phyloP scores from a whole-genome alignment of 139 green algal genomes.

The Spirogloea muscicola region DNA sequence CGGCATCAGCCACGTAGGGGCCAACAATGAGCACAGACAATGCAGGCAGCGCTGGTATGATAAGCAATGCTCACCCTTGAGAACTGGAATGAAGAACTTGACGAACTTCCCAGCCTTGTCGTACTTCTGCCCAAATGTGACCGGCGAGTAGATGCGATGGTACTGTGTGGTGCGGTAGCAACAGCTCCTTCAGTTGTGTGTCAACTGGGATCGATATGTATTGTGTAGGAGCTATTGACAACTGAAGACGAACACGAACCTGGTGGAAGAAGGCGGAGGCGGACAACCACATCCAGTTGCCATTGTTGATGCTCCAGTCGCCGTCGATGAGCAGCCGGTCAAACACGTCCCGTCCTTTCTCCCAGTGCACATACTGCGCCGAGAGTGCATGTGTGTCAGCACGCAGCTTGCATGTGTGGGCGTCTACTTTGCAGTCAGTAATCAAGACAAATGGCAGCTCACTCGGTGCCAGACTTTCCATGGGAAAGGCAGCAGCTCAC shows the following conservation, averaged over 20 bases:
- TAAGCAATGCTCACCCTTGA: conserved; percentile 59
- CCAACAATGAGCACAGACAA: not conserved
- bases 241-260: conserved; percentile 18
- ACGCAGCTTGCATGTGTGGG: not conserved
- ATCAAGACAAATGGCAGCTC: not conserved
- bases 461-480: not conserved
- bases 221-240: no score
- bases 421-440: not conserved
- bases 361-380: conserved; percentile 65
- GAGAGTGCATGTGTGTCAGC: not conserved
- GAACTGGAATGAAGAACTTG: conserved; percentile 76
- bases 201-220: no score
- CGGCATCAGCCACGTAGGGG: not conserved
- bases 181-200: no score
- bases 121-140: conserved; percentile 89
- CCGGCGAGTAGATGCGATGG: conserved; percentile 64
- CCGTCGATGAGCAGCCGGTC: conserved; percentile 84
- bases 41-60: not conserved
- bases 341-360: conserved; percentile 80
- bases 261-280: conserved; percentile 84
- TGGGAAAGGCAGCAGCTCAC: conserved; percentile 44
- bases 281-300: conserved; percentile 94
- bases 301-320: conserved; percentile 76
- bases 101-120: conserved; percentile 82
- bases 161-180: no score